Percentiles rank a stretch among this genome's conserved stretches.
These are phyloP conservation scores for Ilyonectria mors-panacis DNA, from an alignment of 2,329 filamentous ascomycete genomes.

Conservation along the genomic window DNA sequence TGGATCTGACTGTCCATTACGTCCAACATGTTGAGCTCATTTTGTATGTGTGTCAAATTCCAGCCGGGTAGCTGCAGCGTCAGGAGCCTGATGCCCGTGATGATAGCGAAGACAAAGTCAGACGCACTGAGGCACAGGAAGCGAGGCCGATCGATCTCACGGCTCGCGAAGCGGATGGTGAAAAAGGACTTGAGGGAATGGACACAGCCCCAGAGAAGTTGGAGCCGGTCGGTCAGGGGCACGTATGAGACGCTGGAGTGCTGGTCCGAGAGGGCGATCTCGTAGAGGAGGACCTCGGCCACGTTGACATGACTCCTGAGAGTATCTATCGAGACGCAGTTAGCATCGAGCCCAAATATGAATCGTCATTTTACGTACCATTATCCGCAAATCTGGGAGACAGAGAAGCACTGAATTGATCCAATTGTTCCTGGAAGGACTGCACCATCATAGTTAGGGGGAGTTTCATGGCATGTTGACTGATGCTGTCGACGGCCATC, in stretches of 20 bases:
- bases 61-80: slow-evolving; percentile 62
- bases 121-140: slow-evolving; percentile 62
- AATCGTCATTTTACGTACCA: slow-evolving; percentile 44
- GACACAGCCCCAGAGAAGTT: slow-evolving; percentile 63
- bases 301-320: slow-evolving; percentile 61
- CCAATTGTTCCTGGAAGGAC: slow-evolving; percentile 61
- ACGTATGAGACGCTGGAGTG: slow-evolving; percentile 51
- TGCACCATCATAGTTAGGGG: slow-evolving; percentile 60
- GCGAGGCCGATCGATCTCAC: slow-evolving; percentile 54
- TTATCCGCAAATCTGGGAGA: slow-evolving; percentile 54
- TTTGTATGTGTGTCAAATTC: slow-evolving; percentile 56
- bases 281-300: slow-evolving; percentile 64
- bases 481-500: slow-evolving; percentile 51
- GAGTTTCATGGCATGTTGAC: slow-evolving; percentile 53
- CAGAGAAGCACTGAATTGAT: slow-evolving; percentile 55
- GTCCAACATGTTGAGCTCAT: slow-evolving; percentile 52
- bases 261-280: slow-evolving; percentile 60
- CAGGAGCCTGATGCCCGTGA: slow-evolving; percentile 63
- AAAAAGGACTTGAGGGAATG: slow-evolving; percentile 59
- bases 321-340: slow-evolving; percentile 48
- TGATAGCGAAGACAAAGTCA: slow-evolving; percentile 63
- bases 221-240: slow-evolving; percentile 57
- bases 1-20: slow-evolving; percentile 49
- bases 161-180: slow-evolving; percentile 51
- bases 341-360: not conserved